A percentile compares a stretch with the other conserved stretches of the same genome.
These are phyloP conservation scores for Blumeria graminis DNA, from an alignment of 2,329 filamentous ascomycete species.

Conservation along the genomic window DNA sequence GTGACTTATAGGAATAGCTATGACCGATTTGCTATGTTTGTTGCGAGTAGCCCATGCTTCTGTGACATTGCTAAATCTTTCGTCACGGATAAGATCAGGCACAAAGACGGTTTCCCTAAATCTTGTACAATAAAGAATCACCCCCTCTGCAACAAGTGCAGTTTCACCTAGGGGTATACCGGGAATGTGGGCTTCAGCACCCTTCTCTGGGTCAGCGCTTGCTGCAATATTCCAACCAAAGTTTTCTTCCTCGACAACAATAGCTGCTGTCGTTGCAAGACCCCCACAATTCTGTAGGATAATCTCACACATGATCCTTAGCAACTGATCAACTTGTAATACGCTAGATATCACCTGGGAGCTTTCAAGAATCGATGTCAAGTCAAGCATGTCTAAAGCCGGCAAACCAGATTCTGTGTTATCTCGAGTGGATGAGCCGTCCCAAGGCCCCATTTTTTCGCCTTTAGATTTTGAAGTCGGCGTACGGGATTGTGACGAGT, in stretches of 20 bases:
- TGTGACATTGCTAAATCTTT: conserved; percentile 53
- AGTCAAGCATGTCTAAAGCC: conserved; percentile 60
- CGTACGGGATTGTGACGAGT: conserved; percentile 18
- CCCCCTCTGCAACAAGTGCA: conserved; percentile 48
- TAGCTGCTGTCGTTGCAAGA: conserved; percentile 42
- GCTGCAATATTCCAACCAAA: conserved; percentile 45
- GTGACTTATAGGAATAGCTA: conserved; percentile 57
- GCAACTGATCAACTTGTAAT: conserved; percentile 46
- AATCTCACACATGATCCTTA: conserved; percentile 62
- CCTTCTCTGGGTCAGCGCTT: conserved; percentile 45
- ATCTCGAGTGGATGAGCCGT: conserved; percentile 29
- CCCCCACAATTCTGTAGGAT: conserved; percentile 55
- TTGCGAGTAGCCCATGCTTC: conserved; percentile 44
- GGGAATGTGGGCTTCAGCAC: conserved; percentile 40
- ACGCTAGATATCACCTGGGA: conserved; percentile 64
- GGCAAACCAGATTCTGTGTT: conserved; percentile 39
- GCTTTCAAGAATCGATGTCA: conserved; percentile 54
- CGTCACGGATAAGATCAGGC: conserved; percentile 48
- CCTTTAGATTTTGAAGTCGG: conserved; percentile 23
- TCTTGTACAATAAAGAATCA: conserved; percentile 52
- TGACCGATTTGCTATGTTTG: conserved; percentile 47
- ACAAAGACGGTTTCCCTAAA: conserved; percentile 56
- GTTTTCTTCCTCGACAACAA: conserved; percentile 40
- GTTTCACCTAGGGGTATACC: conserved; percentile 40
- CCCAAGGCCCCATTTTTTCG: conserved; percentile 37